Percentiles rank a stretch among this genome's conserved stretches.
Conservation (phyloP, 129 eudicot genomes). For the Flaveria ramosissima region DNA sequence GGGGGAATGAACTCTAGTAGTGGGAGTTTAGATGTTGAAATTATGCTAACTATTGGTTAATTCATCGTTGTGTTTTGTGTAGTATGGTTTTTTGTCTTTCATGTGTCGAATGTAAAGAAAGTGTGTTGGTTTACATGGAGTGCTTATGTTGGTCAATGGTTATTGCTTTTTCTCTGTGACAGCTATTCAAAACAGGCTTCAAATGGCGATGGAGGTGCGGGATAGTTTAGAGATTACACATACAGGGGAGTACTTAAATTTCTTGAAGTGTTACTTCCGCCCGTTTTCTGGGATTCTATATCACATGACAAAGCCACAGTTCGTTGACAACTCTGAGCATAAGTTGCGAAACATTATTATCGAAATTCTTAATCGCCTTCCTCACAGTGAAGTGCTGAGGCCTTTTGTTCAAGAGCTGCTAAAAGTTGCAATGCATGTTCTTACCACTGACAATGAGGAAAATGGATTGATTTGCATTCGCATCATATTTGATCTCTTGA, state of each 20-base stretch:
- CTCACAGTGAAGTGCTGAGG: slow-evolving; percentile 87
- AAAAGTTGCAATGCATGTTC: slow-evolving; percentile 95
- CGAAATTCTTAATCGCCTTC: slow-evolving; percentile 86
- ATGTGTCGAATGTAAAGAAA: too few species aligned
- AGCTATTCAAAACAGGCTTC: slow-evolving; percentile 82
- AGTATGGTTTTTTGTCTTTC: too few species aligned
- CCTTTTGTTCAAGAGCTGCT: slow-evolving; percentile 92
- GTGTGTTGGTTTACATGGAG: not conserved
- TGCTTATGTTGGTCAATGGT: slow-evolving; percentile 7
- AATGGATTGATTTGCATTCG: slow-evolving; percentile 95
- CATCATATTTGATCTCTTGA: slow-evolving; percentile 82
- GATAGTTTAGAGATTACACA: slow-evolving; percentile 96
- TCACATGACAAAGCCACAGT: slow-evolving; percentile 86
- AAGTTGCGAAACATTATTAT: slow-evolving; percentile 79
- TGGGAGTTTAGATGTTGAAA: not conserved
- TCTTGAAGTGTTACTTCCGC: slow-evolving; percentile 81
- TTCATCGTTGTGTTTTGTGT: too few species aligned
- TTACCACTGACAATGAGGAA: slow-evolving; percentile 91
- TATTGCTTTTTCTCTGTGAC: slow-evolving; percentile 19
- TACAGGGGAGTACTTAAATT: slow-evolving; percentile 94
- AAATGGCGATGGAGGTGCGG: slow-evolving; percentile 99
- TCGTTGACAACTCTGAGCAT: slow-evolving; percentile 76
- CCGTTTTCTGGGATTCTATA: slow-evolving; percentile 72
- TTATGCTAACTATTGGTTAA: too few species aligned
- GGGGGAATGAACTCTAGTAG: not conserved